phyloP scores from a whole-genome alignment of 306 rosid species.

The Herpetospermum pedunculosum region DNA sequence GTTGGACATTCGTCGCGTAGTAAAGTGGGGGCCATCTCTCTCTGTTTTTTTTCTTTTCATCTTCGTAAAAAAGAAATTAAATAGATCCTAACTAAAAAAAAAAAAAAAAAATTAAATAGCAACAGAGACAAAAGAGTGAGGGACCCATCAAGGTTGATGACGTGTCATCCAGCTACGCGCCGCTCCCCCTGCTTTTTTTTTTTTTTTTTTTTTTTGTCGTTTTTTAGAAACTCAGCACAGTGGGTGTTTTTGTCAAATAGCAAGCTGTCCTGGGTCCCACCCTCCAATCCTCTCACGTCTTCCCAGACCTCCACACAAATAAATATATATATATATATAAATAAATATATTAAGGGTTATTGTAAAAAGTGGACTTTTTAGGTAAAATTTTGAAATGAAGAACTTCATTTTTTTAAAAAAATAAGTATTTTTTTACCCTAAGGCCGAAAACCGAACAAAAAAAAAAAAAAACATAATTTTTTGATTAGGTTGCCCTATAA shows the following conservation, averaged over 20 bases:
- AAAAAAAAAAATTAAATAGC: neutral
- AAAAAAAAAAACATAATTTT: too few relatives aligned
- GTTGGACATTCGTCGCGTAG: neutral
- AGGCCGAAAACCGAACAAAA: too few relatives aligned
- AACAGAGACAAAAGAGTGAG: neutral
- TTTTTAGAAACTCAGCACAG: too few relatives aligned
- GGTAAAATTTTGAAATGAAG: too few relatives aligned
- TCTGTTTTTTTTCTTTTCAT: neutral
- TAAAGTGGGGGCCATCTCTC: neutral
- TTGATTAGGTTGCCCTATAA: too few relatives aligned
- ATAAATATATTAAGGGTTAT: too few relatives aligned
- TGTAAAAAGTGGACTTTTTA: too few relatives aligned
- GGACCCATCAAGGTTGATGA: neutral
- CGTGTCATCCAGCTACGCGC: conserved; percentile 3
- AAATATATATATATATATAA: too few relatives aligned
- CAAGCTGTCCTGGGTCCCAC: conserved; percentile 6
- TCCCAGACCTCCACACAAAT: neutral
- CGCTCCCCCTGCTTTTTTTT: neutral
- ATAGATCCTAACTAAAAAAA: too few relatives aligned
- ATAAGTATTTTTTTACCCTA: too few relatives aligned
- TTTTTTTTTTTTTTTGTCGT: neutral
- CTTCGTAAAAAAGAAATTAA: too few relatives aligned
- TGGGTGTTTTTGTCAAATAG: neutral
- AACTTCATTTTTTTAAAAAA: too few relatives aligned
- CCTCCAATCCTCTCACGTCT: neutral